Base-by-base conservation (phyloP, 148 eudicot genomes). In the Limonium bicolor region DNA sequence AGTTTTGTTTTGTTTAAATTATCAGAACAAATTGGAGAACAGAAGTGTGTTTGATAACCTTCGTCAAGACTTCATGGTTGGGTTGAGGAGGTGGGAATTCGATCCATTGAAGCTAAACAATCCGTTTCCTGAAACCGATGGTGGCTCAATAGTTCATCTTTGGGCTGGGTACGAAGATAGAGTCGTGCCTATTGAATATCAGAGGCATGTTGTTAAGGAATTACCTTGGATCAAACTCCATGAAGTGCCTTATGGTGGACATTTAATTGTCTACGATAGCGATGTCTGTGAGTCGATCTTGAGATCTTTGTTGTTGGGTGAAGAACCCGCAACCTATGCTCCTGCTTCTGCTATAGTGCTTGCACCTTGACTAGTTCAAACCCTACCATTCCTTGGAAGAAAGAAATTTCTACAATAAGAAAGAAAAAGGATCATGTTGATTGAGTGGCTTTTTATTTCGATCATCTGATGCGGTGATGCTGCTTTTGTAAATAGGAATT, bases 211-310 rank as follows among this genome's bases (percentile, higher is more conserved):
- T 12, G 47, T 50, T 14, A 52, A 45, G 23, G 50, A 54, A 31
- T 54, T 74, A 28, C 63, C 73, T 2, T 74, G 81, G 81, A 70
- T 74, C 13, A 67, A 62, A 19, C 64, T 58, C 36, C 69, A 70
- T 57, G 81, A 74, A 64, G 61, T 70, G 39, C 77, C 77, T 54
- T 70, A 70, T 33, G 76, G 81, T 15, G 81, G 81, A 8, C 81
- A 74, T 49, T 30, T 74, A 60, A 64, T 74, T 42, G 62, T 74
- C 11, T 64, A 74, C 38, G 77, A 74, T 26, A 66, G 23, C 30
- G 69, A 50, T 33, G 53, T 67, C 2, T 74, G 81, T 52, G 73
- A 74, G 38, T 62, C 70, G 11, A 56, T 70, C 26, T 42, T 74
- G 20, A 67, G 54, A 63, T 50, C 77, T 20, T 73, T 74, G 53